phyloP scores from a whole-genome alignment of 106 monocot species.

The Alisma plantagoaquatica region DNA sequence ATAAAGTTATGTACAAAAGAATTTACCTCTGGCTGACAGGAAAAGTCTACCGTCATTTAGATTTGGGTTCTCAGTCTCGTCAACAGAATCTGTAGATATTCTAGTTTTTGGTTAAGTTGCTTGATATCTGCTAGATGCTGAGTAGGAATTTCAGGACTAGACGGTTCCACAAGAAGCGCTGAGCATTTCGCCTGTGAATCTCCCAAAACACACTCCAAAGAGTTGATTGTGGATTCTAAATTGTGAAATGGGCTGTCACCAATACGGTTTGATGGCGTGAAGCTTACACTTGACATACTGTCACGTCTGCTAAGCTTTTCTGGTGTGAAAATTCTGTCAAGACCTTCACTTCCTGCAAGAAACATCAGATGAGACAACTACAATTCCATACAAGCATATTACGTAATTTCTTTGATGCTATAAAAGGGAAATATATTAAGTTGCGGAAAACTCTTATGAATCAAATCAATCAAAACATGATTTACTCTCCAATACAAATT shows the following conservation, averaged over 20 bases:
- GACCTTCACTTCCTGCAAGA: constrained; percentile 61
- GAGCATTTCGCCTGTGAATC: constrained; percentile 73
- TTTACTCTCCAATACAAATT: too few relatives aligned
- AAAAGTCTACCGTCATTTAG: too few relatives aligned
- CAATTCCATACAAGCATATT: too few relatives aligned
- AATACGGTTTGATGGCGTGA: constrained; percentile 34
- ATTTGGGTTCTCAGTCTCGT: constrained; percentile 42
- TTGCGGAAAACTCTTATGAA: too few relatives aligned
- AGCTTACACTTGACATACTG: constrained; percentile 34
- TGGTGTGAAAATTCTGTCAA: constrained; percentile 67
- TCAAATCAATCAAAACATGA: too few relatives aligned
- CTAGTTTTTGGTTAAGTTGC: constrained; percentile 64
- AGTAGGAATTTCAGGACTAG: constrained; percentile 21
- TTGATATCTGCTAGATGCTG: constrained; percentile 35
- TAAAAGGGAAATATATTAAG: too few relatives aligned
- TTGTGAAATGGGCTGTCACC: constrained; percentile 13
- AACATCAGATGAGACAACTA: neutral
- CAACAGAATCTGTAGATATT: constrained; percentile 65
- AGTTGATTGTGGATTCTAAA: constrained; percentile 39
- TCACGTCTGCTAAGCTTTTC: constrained; percentile 60
- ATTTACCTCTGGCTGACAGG: too few relatives aligned
- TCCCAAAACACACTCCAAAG: constrained; percentile 44
- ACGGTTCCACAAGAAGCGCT: constrained; percentile 39
- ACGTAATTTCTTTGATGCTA: too few relatives aligned
- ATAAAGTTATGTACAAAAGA: too few relatives aligned